Evolutionary conservation across 768 basidiomycete species (phyloP), one percentile per base, ranked within the genome.

Genomic region (Leccinum imitatum): DNA sequence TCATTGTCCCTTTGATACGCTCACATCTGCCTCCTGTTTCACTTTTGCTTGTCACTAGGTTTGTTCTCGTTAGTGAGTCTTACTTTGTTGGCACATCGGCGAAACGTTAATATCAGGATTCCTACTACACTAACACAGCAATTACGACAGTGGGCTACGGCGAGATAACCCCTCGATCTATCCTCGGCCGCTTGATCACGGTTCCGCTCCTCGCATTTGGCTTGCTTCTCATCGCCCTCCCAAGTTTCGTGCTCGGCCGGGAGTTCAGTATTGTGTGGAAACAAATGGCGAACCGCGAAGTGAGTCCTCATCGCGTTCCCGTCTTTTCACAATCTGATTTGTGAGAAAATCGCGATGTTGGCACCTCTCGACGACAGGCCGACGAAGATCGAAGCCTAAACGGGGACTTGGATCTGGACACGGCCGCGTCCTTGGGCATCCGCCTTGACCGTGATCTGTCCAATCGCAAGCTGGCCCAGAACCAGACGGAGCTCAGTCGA

Each of bases 221-320:
- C 3, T 79, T 96, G 10, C 80, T 97, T 0, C 80, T 95, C 46
- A 94, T 97, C 68, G 95, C 94, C 0, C 80, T 96, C 5, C 94
- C 94, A 7, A 90, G 87, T 67, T 96, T 97, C 68, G 94, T 97
- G 1, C 84, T 97, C 14, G 94, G 94, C 0, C 78, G 93, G 39
- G 93, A 97, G 70, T 97, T 97, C 71, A 92, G 91, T 60, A 77
- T 87, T 13, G 91, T 95, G 1, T 97, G 93, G 90, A 92, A 95
- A 59, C 81, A 80, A 31, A 93, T 95, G 91, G 80, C 80, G 1
- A 75, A 70, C 19, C 72, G 79, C 53, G 75, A 79, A 50, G 83
- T 80, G 47, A n/a, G 79, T 60, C 46, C 44, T 21, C 27, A 3
- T 23, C 0, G 19, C 4, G 14, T n/a, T n/a, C 31, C 19, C 1